Percentiles rank a stretch among this genome's conserved stretches.
phyloP scores from a whole-genome alignment of 2,329 filamentous ascomycete genomes.

The Aschersonia sp. region DNA sequence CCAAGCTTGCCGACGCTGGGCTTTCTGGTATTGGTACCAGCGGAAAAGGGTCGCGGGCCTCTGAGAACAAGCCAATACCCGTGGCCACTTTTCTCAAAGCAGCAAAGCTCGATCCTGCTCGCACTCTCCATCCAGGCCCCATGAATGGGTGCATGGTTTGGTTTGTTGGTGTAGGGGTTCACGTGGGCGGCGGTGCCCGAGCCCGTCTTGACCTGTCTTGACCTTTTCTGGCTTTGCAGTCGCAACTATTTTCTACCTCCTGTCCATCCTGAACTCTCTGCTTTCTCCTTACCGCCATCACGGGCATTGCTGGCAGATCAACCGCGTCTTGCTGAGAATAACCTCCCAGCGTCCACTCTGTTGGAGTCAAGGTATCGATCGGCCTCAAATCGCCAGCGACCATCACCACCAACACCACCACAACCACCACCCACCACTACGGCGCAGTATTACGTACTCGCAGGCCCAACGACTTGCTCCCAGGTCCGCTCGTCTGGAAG shows the following conservation, averaged over 20 bases:
- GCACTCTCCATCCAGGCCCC: not conserved
- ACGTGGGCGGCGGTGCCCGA: not conserved
- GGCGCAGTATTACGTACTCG: too few relatives aligned
- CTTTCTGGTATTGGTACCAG: not conserved
- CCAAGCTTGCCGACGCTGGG: not conserved
- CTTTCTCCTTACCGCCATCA: not conserved
- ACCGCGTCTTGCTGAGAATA: too few relatives aligned
- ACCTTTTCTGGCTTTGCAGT: not conserved
- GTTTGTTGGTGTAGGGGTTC: not conserved
- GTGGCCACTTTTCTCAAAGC: not conserved
- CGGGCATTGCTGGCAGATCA: not conserved
- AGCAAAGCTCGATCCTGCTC: not conserved
- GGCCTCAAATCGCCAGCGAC: too few relatives aligned
- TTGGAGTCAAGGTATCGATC: too few relatives aligned
- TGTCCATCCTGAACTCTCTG: not conserved
- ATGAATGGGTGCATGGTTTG: not conserved
- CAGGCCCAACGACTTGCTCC: too few relatives aligned
- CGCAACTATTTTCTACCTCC: not conserved
- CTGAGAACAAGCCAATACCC: not conserved
- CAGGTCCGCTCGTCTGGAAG: not conserved
- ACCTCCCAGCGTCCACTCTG: too few relatives aligned
- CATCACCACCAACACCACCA: too few relatives aligned
- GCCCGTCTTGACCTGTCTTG: not conserved
- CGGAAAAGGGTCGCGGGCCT: not conserved
- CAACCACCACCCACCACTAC: too few relatives aligned